Evolutionary conservation across 306 rosid species (phyloP), one percentile per base, ranked within the genome.

Genomic region (Quercus berberidifolia): DNA sequence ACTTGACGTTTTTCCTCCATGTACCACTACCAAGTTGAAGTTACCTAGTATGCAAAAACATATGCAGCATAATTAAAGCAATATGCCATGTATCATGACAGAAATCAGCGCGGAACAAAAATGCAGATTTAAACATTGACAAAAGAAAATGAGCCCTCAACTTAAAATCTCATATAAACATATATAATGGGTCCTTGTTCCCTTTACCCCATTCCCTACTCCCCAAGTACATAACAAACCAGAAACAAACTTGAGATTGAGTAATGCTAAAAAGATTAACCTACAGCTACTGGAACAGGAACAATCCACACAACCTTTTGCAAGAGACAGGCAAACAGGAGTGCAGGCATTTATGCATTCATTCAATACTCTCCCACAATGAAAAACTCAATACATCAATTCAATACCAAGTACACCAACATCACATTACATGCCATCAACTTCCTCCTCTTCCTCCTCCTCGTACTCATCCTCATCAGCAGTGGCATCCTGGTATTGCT

Each of bases 401-500:
- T 41, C 46, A 4, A 49, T 6, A 5, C 1, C 54, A 75, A 62
- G 64, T 71, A 14, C 76, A 79, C 15, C 30, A n/a, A 14, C 15
- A 25, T 41, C 46, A 43, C 35, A 18, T 85, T 60, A 88, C 71
- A 83, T 69, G 33, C 86, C 85, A 33, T 80, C 75, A 10, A 15
- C 71, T 26, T 86, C 88, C 26, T 90, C 89, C 56, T 87, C 92
- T 14, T 84, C 88, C 3, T 90, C 91, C 1, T 86, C 89, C 46
- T 83, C 88, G 41, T 88, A 84, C 4, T 79, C 93, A 56, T 88
- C 92, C 68, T 90, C 92, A 58, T 90, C 94, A 2, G 85, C 90
- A 3, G 86, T 88, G 21, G 94, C 94, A 75, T 90, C 94, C 64
- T 90, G 94, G 70, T 90, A 90, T 71, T 90, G 94, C 81, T 90